Evolutionary conservation across 73 alveolate species (phyloP), one percentile per base, ranked within the genome.

Genomic region (Paramecium caudatum): DNA sequence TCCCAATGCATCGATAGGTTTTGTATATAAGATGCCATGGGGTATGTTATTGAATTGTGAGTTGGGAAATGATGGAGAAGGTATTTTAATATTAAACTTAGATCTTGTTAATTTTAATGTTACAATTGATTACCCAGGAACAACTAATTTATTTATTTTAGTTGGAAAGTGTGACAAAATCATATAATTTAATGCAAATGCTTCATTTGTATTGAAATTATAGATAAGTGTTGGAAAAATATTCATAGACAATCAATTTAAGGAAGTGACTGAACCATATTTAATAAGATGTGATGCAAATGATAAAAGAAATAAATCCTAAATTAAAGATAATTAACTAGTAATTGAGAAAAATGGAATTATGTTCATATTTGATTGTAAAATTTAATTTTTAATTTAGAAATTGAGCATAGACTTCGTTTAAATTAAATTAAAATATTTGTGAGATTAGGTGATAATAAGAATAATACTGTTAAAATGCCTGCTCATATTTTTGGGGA

Each of bases 401-500:
- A 74, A 74, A 21, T 74, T 74, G 68, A 45, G 8, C 16, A 25
- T 34, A 74, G 32, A 6, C 21, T 41, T 17, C 21, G 45, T 9
- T 74, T 74, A 4, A 36, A 41, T 74, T n/a, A 43, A 41, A 74
- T 74, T n/a, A 37, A 74, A 74, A 68, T 74, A 0, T 41, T 6
- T 74, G 88, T 74, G 4, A 74, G 88, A 43, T 17, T 74, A 37
- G 88, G 88, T 8, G 88, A 74, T 23, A 74, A 45, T 2, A 74
- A 74, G 32, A 74, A 74, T 74, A 74, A 74, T 74, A 74, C 88
- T 7, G 19, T 74, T 41, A 74, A 74, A 43, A 74, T 74, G 88
- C 88, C 88, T 17, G 88, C 88, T 9, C 88, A 74, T 74, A 74
- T 74, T 5, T 74, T 74, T 19, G 88, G 88, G 7, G 88, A 74